Evolutionary conservation across 163 green algal genomes (phyloP).

Genomic region (Scenedesmus sp.): DNA sequence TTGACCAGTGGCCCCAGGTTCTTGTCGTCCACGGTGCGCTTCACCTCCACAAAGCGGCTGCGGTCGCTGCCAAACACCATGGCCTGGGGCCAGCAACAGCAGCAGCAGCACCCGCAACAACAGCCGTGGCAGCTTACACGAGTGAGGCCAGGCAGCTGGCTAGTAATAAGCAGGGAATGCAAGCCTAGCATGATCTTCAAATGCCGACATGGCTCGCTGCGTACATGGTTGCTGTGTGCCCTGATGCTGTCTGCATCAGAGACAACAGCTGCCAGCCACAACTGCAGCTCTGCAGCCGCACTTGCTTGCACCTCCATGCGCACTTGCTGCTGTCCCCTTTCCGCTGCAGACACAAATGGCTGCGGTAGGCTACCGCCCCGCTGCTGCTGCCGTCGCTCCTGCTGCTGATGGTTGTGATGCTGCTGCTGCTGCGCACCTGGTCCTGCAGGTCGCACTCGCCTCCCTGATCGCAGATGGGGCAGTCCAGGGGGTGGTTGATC

Average conservation of each 20-base stretch:
- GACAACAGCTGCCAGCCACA: neutral
- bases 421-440: conserved; percentile 56
- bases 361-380: neutral
- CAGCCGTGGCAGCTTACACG: neutral
- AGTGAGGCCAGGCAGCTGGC: too few species aligned
- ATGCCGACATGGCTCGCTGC: neutral
- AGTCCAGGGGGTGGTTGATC: conserved; percentile 99
- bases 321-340: neutral
- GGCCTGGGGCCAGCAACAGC: conserved; percentile 66
- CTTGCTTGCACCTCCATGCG: neutral
- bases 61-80: conserved; percentile 97
- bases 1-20: conserved; percentile 98
- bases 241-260: neutral
- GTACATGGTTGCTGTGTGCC: neutral
- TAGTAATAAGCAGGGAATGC: neutral
- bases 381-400: neutral
- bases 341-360: neutral
- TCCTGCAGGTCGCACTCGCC: conserved; percentile 99
- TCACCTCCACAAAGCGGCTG: conserved; percentile 94
- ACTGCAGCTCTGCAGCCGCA: neutral
- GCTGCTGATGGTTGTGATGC: neutral
- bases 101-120: neutral
- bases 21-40: conserved; percentile 97
- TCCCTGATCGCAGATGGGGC: conserved; percentile 99
- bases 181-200: neutral